These are phyloP conservation scores for Aspergillus hancockii DNA, from an alignment of 495 filamentous ascomycete species.

Conservation along the genomic window DNA sequence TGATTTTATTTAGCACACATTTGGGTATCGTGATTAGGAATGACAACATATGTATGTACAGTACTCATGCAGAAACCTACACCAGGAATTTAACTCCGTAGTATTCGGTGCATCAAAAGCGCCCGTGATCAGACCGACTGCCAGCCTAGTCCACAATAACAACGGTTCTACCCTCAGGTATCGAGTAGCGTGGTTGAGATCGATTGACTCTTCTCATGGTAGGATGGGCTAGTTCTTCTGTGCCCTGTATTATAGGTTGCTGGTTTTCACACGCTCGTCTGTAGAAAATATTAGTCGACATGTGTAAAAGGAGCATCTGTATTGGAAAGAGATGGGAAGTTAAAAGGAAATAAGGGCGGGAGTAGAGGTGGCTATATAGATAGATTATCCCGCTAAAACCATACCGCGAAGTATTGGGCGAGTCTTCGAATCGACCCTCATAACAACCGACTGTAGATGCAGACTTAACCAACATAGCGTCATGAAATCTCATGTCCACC, in stretches of 20 bases:
- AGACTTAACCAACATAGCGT: constrained; percentile 2
- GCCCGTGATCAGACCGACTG: background rate
- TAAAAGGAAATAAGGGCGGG: background rate
- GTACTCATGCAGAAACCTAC: constrained; percentile 11
- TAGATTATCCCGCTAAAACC: constrained; percentile 5
- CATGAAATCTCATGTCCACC: constrained; percentile 8
- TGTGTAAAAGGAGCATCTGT: background rate
- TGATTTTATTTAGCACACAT: constrained; percentile 16
- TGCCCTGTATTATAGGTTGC: background rate
- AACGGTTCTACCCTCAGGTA: constrained; percentile 28
- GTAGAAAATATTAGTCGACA: background rate
- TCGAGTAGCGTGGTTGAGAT: constrained; percentile 20
- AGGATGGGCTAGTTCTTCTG: constrained; percentile 27
- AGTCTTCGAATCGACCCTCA: constrained; percentile 9
- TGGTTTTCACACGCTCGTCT: constrained; percentile 12
- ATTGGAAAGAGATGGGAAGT: background rate
- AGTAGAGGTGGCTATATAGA: background rate
- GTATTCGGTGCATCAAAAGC: background rate
- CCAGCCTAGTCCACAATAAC: constrained; percentile 38
- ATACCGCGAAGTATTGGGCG: constrained; percentile 24
- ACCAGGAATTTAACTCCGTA: background rate
- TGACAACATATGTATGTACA: constrained; percentile 12
- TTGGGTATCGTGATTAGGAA: constrained; percentile 33
- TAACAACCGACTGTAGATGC: constrained; percentile 10
- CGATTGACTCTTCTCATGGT: constrained; percentile 27